Conservation (phyloP, 441 rosid genomes). For the Manihot esculenta region DNA sequence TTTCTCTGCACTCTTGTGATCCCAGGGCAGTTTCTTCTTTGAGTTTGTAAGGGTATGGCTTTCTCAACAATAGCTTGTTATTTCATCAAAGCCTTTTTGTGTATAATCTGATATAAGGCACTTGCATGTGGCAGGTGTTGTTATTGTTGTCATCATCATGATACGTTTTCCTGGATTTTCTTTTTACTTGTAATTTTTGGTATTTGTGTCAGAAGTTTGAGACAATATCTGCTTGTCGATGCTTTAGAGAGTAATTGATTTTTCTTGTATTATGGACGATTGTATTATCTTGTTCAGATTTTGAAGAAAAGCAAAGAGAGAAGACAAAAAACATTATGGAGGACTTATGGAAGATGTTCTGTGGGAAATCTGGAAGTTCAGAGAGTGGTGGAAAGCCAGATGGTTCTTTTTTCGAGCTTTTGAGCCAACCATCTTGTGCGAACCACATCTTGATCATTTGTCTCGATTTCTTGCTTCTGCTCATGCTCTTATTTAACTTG, state of each 20-base stretch:
- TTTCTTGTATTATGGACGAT: background rate
- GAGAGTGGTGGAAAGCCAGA: slow-evolving; percentile 25
- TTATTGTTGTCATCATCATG: no score
- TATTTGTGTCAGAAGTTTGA: no score
- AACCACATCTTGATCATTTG: slow-evolving; percentile 49
- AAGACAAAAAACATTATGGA: slow-evolving; percentile 34
- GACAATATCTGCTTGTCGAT: background rate
- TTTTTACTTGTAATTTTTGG: no score
- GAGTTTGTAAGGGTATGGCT: no score
- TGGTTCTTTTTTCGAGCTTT: slow-evolving; percentile 22
- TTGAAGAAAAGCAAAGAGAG: slow-evolving; percentile 12
- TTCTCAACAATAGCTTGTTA: no score
- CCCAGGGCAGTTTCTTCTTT: no score
- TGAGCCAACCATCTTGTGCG: slow-evolving; percentile 48
- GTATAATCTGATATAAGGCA: no score
- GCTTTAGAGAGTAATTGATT: background rate
- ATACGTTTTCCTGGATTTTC: no score
- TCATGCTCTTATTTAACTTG: slow-evolving; percentile 44
- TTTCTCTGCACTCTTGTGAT: no score
- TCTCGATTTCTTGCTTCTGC: slow-evolving; percentile 51
- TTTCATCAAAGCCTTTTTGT: no score
- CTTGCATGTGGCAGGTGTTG: no score
- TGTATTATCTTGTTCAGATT: slow-evolving; percentile 21
- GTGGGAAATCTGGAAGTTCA: slow-evolving; percentile 49
- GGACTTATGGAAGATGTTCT: slow-evolving; percentile 47